Base-by-base conservation (phyloP, 805 yeast genomes). In the Candida chilensis region DNA sequence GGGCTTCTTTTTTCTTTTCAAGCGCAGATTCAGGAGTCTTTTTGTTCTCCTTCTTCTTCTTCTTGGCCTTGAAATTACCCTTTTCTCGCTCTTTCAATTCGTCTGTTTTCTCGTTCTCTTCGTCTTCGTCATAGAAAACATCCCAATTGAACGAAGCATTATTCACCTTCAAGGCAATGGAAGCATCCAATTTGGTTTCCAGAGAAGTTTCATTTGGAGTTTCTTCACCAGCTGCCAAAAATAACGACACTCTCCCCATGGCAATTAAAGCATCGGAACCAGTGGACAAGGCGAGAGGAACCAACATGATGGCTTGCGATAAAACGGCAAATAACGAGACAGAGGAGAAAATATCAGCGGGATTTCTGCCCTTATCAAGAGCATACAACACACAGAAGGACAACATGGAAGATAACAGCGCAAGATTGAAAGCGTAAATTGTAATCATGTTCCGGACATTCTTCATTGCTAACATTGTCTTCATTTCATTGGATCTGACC, bases 71-170 rank as follows among this genome's bases (percentile, higher is more conserved):
- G 47, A 60, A 69, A 12, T 48, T 54, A 24, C 73, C 81, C 95
- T 19, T 28, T 24, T 17, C 37, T 24, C 5, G 20, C 16, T 26
- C 30, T 25, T 34, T n/a, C n/a, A n/a, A n/a, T n/a, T n/a, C n/a
- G n/a, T 32, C 34, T 24, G 28, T 24, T 28, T 27, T 18, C 8
- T 24, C 18, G 27, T 51, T 52, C 18, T 48, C 52, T 32, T 60
- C 49, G 31, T 48, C 24, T 27, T 31, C 29, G 30, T 38, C 49
- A 29, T 52, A 64, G 47, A 60, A 69, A 12, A 48, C 54, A 24
- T 73, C 81, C 95, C 95, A 85, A 33, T 66, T 65, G 44, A 84
- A 85, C 1, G 64, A 48, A 6, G 76, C 94, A 34, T 71, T 37
- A 1, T 45, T 41, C 8, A 81, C 57, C 14, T 49, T 49, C 27